These are phyloP conservation scores for Solanum sejunctum DNA, from an alignment of 257 asterid genomes.

Conservation along the genomic window DNA sequence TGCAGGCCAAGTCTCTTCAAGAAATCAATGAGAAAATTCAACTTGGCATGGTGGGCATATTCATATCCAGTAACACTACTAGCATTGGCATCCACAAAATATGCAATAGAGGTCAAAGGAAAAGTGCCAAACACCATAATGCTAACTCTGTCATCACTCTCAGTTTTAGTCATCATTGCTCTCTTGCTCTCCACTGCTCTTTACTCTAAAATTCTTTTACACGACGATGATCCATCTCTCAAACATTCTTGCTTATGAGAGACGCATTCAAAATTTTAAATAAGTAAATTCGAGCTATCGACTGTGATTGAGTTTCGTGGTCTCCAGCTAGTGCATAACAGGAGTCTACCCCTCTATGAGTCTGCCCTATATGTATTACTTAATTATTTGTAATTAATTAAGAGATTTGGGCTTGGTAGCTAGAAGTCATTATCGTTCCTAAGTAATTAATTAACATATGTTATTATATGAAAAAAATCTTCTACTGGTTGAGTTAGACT, in stretches of 20 bases:
- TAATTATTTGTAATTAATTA: neutral
- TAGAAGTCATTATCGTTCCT: neutral
- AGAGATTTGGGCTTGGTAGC: neutral
- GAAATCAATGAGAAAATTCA: slow-evolving; percentile 54
- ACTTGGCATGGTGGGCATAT: slow-evolving; percentile 64
- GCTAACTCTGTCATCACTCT: slow-evolving; percentile 22
- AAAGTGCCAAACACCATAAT: slow-evolving; percentile 24
- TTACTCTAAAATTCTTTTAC: slow-evolving; percentile 24
- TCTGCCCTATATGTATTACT: neutral
- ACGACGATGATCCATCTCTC: slow-evolving; percentile 23
- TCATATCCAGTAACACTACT: slow-evolving; percentile 46
- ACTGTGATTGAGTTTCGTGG: neutral
- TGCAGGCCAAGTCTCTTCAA: slow-evolving; percentile 53
- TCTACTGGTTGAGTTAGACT: neutral
- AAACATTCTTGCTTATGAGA: neutral
- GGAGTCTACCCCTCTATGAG: neutral
- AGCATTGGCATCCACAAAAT: slow-evolving; percentile 39
- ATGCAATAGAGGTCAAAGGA: slow-evolving; percentile 38
- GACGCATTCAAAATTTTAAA: neutral
- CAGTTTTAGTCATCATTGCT: slow-evolving; percentile 22
- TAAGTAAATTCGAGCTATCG: neutral
- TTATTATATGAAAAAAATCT: neutral
- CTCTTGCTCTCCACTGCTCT: slow-evolving; percentile 26
- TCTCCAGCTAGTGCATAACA: neutral
- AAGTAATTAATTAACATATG: neutral